Evolutionary conservation across 2,329 filamentous ascomycete species (phyloP), one percentile per base, ranked within the genome.

Genomic region (Exophiala mesophila): DNA sequence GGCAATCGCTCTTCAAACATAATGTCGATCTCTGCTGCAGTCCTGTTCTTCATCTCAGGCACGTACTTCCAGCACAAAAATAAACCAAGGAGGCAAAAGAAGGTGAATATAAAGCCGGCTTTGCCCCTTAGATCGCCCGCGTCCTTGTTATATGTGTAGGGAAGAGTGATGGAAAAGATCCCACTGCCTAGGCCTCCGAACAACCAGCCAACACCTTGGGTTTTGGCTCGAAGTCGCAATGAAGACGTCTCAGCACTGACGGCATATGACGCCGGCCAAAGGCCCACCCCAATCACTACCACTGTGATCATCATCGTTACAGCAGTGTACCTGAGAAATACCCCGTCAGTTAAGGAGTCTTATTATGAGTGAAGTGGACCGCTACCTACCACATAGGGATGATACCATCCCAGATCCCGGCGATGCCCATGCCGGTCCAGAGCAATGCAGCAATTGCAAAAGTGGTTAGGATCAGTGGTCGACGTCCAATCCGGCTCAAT

Each of bases 21-120:
- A 3, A 40, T 20, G 55, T 77, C 73, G 44, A 78, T 71, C 51
- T 76, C 71, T 26, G 61, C 60, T 1, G 67, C 59, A 2, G 58
- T 69, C 15, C 71, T 58, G 3, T 69, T 70, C 56, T 70, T 72
- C 61, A 75, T 77, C 54, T 80, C 76, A 0, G 76, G 76, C 0
- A 78, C 59, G 24, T 63, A 60, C 8, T 65, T 58, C 60, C 64
- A 79, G 0, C 68, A 65, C 0, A 68, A 33, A 2, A 59, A 42
- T 3, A 54, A 29, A 1, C 50, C 60, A 0, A 66, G 2, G 0
- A 63, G 4, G 47, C 59, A 63, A n/a, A 63, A 49, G 0, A 52
- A 65, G 8, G 57, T 55, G 45, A 63, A 70, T 4, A 68, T 59
- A 41, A 69, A 70, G 1, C 63, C 68, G 0, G 63, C 64, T 47